These are phyloP conservation scores for Ramichloridium luteum DNA, from an alignment of 2,329 filamentous ascomycete genomes.

Conservation along the genomic window DNA sequence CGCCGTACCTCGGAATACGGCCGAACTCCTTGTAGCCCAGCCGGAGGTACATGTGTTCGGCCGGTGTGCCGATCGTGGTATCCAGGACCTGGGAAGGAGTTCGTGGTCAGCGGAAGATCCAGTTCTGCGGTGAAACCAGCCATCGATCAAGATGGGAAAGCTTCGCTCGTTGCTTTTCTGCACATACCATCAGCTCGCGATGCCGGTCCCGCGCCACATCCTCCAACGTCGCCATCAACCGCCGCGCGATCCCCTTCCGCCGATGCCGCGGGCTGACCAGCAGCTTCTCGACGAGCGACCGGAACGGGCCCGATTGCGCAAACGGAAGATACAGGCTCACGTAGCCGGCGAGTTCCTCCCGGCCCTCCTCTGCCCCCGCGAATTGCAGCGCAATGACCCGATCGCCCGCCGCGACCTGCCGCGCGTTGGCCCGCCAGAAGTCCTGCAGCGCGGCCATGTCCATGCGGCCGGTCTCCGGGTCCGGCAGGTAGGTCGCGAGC, in stretches of 20 bases:
- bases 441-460: constrained; percentile 29
- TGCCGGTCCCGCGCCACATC: constrained; percentile 38
- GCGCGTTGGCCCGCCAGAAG: constrained; percentile 45
- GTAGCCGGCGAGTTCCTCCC: constrained; percentile 41
- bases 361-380: constrained; percentile 2
- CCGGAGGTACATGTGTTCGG: constrained; percentile 42
- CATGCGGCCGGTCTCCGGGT: constrained; percentile 16
- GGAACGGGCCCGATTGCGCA: constrained; percentile 45
- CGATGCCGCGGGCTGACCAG: constrained; percentile 43
- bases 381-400: constrained; percentile 37
- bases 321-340: constrained; percentile 43
- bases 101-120: no score
- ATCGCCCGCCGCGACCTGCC: constrained; percentile 34
- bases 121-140: no score
- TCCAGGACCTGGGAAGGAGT: constrained; percentile 45
- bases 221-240: constrained; percentile 45
- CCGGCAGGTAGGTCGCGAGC: constrained; percentile 47
- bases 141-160: no score
- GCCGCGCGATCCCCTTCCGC: constrained; percentile 39
- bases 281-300: constrained; percentile 46
- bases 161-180: no score
- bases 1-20: constrained; percentile 42
- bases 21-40: constrained; percentile 47
- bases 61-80: constrained; percentile 40
- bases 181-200: constrained; percentile 42